Percentiles rank a stretch among this genome's conserved stretches.
Conservation (phyloP, 1,139 yeast genomes). For the Kluyveromyces sp. region DNA sequence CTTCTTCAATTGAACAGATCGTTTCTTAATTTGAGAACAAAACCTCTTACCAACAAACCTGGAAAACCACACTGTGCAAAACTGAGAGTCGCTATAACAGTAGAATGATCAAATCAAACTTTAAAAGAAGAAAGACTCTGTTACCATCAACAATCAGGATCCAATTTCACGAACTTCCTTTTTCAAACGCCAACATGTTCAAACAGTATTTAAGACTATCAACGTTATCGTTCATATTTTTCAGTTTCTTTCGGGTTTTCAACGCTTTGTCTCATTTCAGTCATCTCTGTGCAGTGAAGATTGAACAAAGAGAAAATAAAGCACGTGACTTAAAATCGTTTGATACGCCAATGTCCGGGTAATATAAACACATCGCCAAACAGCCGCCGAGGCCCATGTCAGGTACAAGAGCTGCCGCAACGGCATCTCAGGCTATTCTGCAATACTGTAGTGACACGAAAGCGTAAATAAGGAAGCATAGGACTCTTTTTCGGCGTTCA, state of each 20-base stretch:
- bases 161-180: background rate
- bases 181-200: background rate
- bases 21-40: constrained; percentile 25
- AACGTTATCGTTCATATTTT: background rate
- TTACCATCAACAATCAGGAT: background rate
- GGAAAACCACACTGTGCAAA: constrained; percentile 24
- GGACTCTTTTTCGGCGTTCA: background rate
- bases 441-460: too few relatives aligned
- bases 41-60: constrained; percentile 20
- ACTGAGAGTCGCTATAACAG: background rate
- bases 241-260: too few relatives aligned
- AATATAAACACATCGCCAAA: background rate
- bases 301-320: too few relatives aligned
- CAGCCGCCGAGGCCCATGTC: background rate
- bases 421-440: too few relatives aligned
- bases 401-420: background rate
- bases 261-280: too few relatives aligned
- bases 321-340: background rate
- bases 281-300: too few relatives aligned
- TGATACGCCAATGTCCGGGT: background rate
- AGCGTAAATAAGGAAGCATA: too few relatives aligned
- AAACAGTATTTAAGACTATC: too few relatives aligned
- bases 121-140: background rate
- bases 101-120: background rate
- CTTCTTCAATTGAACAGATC: constrained; percentile 24